These are phyloP conservation scores for Aspergillus affinis DNA, from an alignment of 495 filamentous ascomycete species.

Conservation along the genomic window DNA sequence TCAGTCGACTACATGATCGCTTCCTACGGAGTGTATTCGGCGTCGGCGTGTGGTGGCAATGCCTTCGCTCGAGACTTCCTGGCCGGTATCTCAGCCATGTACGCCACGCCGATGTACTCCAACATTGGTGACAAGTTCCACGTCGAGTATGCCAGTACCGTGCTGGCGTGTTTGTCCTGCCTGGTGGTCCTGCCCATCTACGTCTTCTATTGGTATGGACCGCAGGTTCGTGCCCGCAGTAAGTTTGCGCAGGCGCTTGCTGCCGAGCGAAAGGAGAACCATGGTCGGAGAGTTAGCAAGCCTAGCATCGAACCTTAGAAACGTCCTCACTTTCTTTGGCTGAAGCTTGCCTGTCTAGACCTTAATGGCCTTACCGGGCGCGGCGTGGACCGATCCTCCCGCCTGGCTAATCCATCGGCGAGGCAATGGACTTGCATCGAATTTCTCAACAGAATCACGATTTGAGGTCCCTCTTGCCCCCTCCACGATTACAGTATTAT, in stretches of 20 bases:
- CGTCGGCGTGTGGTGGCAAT: conserved; percentile 2
- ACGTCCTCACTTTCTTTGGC: background rate
- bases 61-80: conserved; percentile 2
- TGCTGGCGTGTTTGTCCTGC: conserved; percentile 4
- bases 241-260: conserved; percentile 5
- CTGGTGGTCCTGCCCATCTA: conserved; percentile 1
- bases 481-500: background rate
- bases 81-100: conserved; percentile 7
- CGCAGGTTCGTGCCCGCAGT: conserved; percentile 5
- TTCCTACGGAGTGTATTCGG: background rate
- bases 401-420: background rate
- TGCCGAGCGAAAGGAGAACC: conserved; percentile 4
- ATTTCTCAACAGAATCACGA: background rate
- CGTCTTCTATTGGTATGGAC: conserved; percentile 2
- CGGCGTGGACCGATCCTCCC: background rate
- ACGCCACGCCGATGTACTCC: conserved; percentile 3
- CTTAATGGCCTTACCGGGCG: background rate
- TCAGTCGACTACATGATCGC: conserved; percentile 6
- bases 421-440: background rate
- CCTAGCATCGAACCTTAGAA: conserved; percentile 1
- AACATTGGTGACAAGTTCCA: conserved; percentile 4
- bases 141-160: conserved; percentile 2
- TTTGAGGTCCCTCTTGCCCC: background rate
- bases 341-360: background rate
- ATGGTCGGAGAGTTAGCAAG: background rate